Evolutionary conservation across 768 basidiomycete genomes (phyloP), one percentile per base, ranked within the genome.

Genomic region (Trametes elegans): DNA sequence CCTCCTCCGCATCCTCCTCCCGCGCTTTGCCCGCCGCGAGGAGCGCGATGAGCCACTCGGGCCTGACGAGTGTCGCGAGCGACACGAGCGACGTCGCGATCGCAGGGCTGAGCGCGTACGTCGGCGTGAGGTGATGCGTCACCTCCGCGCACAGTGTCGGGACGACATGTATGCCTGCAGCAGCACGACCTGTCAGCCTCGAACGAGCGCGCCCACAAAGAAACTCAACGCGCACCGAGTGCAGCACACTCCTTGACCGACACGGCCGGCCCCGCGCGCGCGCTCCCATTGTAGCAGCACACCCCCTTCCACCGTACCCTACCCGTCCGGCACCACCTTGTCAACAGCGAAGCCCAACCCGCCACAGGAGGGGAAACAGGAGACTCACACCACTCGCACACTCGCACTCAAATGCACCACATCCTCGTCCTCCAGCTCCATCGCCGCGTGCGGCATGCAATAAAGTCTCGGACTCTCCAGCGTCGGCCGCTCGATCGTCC

Each of bases 1-100:
- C 67, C 10, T n/a, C n/a, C n/a, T n/a, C n/a, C n/a, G n/a, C n/a
- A n/a, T n/a, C n/a, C n/a, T n/a, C n/a, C n/a, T n/a, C n/a, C n/a
- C n/a, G n/a, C n/a, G 73, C 61, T 16, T 61, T 68, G 7, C 83
- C 83, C 0, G 82, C 71, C 2, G 77, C 75, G 27, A 90, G 55
- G 27, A 88, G 64, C 51, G 89, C 83, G 7, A 69, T 67, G 23
- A 90, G 68, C 89, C 89, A 92, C 42, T 85, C 83, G 0, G 77
- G 74, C 53, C 76, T 88, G 28, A 86, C 87, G 43, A 90, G 77
- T 10, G 77, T 74, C 13, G 79, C 74, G 0, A 78, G 72, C 3
- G 79, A 78, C 14, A 90, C 68, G 9, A 91, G 74, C 11, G 88
- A 87, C 0, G 78, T 70, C 0, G 81, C 82, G 21, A 83, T 71